These are phyloP conservation scores for Ophiocordyceps unilateralis DNA, from an alignment of 2,329 filamentous ascomycete species.

Conservation along the genomic window DNA sequence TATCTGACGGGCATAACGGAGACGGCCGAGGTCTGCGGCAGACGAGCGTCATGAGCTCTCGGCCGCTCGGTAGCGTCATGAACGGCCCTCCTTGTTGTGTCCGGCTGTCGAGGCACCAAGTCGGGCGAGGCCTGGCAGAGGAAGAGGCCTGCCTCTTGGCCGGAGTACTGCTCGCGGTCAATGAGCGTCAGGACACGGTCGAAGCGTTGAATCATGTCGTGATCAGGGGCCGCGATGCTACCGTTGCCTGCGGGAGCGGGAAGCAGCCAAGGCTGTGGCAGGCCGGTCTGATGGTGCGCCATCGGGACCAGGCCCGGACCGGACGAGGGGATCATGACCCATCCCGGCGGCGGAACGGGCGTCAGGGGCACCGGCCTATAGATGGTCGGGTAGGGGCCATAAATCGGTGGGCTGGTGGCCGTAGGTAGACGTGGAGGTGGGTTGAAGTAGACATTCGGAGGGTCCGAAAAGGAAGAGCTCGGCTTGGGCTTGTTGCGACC, in stretches of 20 bases:
- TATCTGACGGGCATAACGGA: slow-evolving; percentile 30
- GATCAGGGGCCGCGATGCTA: not conserved
- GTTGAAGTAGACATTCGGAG: not conserved
- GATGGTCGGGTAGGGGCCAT: not conserved
- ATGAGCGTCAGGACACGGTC: slow-evolving; percentile 56
- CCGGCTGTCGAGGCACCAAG: not conserved
- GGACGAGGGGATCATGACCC: not conserved
- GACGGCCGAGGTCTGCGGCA: not conserved
- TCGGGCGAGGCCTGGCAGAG: slow-evolving; percentile 14
- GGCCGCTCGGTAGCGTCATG: not conserved
- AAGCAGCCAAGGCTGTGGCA: not conserved
- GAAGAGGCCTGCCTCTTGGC: slow-evolving; percentile 37
- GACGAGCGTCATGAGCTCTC: not conserved
- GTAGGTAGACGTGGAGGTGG: not conserved
- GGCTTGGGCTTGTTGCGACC: not conserved
- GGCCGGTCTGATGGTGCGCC: not conserved
- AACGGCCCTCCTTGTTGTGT: not conserved
- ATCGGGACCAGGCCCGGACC: not conserved
- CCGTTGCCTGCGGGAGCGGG: not conserved
- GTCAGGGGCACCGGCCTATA: not conserved
- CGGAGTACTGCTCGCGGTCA: slow-evolving; percentile 39
- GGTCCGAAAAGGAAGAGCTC: not conserved
- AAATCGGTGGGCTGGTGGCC: not conserved
- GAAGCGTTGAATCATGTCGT: slow-evolving; percentile 26
- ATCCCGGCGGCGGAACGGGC: not conserved